Evolutionary conservation across 495 filamentous ascomycete species (phyloP), one percentile per base, ranked within the genome.

Genomic region (Xylaria longipes): DNA sequence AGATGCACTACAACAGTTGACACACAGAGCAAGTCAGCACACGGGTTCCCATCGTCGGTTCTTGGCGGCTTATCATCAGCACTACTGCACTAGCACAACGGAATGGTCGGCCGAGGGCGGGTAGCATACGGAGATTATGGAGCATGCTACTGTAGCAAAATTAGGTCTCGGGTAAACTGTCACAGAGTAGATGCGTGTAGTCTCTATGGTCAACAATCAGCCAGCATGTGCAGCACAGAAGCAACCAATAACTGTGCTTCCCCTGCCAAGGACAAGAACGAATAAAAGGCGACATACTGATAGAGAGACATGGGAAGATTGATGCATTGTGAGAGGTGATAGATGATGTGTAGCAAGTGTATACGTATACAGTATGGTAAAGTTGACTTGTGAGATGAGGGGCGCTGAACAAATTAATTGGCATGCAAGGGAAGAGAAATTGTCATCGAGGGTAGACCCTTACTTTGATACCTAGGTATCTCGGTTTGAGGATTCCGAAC

Each of bases 21-120:
- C 7, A 37, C 20, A 39, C 33, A 58, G 14, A 58, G n/a, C n/a
- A n/a, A n/a, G n/a, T n/a, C 25, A 46, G 37, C 62, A 17, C 27
- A 46, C 29, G 45, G 14, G 1, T 29, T 35, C 22, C 35, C 20
- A 41, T 64, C 62, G 43, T 66, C 29, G 39, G n/a, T 9, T 14
- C 65, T 67, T 67, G 33, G 65, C 65, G 15, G 48, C 65, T 39
- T 66, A 39, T 56, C 48, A 67, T 67, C 46, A 67, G 65, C 65
- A 56, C 65, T 67, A 67, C 33, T 62, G 37, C 60, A 37, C 29
- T 60, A 60, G 65, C 7, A 43, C 14, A 35, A 43, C 65, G 65
- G 48, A 54, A 48, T 48, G 41, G 9, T 67, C 65, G 65, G 65
- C 65, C 65, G 46, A 41, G 46, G 33, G 65, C 31, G 22, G 35